Evolutionary conservation across 495 filamentous ascomycete genomes (phyloP).

Genomic region (Jackrogersella multiformis): DNA sequence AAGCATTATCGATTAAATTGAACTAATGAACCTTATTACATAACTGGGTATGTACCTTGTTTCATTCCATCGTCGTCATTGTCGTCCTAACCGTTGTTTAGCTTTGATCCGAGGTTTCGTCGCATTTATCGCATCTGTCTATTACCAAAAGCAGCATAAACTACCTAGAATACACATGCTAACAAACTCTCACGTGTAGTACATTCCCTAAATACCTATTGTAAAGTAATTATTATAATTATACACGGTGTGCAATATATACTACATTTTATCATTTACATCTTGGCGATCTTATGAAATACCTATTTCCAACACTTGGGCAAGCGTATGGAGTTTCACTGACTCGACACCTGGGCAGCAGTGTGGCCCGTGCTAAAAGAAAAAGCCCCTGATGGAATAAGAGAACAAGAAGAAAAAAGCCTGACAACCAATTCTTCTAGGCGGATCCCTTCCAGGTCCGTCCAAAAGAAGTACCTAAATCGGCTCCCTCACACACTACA

Average conservation of each 20-base stretch:
- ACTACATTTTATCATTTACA: neutral
- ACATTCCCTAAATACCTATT: too few relatives aligned
- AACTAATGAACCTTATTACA: neutral
- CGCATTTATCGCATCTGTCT: conserved; percentile 11
- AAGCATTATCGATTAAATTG: neutral
- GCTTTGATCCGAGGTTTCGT: conserved; percentile 22
- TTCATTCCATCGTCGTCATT: conserved; percentile 30
- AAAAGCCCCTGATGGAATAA: conserved; percentile 5
- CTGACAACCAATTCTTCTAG: conserved; percentile 1
- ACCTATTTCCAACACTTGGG: neutral
- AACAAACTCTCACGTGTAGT: too few relatives aligned
- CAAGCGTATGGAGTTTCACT: conserved; percentile 18
- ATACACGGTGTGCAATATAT: conserved; percentile 11
- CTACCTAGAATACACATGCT: too few relatives aligned
- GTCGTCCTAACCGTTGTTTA: conserved; percentile 22
- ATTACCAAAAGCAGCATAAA: neutral
- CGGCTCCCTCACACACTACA: conserved; percentile 17
- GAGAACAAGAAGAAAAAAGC: neutral
- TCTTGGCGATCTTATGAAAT: conserved; percentile 5
- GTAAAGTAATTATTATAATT: neutral
- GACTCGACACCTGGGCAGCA: neutral
- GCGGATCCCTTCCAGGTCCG: conserved; percentile 34
- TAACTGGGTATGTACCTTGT: too few relatives aligned
- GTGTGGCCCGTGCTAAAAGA: conserved; percentile 1
- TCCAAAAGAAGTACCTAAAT: conserved; percentile 30